Base-by-base conservation (phyloP, 768 basidiomycete genomes). In the Galerina sulciceps region DNA sequence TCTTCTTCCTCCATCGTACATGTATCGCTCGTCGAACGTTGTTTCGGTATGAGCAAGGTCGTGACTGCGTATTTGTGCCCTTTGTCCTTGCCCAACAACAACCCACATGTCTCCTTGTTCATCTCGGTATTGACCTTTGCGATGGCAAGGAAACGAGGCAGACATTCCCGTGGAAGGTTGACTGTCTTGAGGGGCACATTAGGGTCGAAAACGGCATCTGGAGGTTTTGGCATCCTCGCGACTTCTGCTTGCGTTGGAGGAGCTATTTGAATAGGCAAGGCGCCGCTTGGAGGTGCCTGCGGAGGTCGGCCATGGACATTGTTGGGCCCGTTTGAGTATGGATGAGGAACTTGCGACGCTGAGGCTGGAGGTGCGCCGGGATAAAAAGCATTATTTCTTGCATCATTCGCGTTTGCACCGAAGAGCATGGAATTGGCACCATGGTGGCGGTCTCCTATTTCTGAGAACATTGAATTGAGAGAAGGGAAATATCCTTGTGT, bases 1-100 rank as follows among this genome's bases (percentile, higher is more conserved):
- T 96, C 94, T 65, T 96, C 94, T 68, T 90, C 88, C 53, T 93
- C 88, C 90, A 94, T 96, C 34, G 88, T 87, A 71, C 94, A 96
- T n/a, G 93, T 93, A 75, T 96, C 93, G 57, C 88, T 86, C 61
- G 93, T 93, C 58, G 91, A 88, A 57, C 86, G 88, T 67, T 96
- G 94, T 71, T 85, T 90, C n/a, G 94, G 94, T 15, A 96, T 88
- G 67, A 96, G 73, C 67, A 96, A 71, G 47, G 89, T 90, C 55
- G 91, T 88, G n/a, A 95, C 91, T 2, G 84, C 72, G 65, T 76
- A 93, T 70, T 83, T 85, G 66, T 78, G 79, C 26, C 84, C 85
- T 55, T 76, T 77, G 50, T 79, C 77, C 70, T 80, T 87, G n/a
- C 94, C 94, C 6, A 96, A 73, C 42, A 97, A 71, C 53, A 96